These are phyloP conservation scores for Sclerotinia subarctica DNA, from an alignment of 2,329 filamentous ascomycete species.

Conservation along the genomic window DNA sequence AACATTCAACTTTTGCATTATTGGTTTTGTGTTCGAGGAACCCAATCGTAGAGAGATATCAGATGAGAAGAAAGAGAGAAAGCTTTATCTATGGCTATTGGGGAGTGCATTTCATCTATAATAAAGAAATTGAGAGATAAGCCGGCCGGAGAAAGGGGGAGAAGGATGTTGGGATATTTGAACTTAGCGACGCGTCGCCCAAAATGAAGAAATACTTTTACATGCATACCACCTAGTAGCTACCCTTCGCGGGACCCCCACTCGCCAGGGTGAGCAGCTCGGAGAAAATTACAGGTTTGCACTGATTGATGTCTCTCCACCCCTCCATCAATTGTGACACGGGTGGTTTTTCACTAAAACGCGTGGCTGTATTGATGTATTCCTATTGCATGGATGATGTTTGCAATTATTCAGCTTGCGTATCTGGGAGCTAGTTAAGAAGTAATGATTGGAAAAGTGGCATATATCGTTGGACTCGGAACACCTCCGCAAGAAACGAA, in stretches of 20 bases:
- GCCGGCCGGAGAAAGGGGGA: background rate
- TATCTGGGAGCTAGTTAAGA: background rate
- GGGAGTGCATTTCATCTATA: background rate
- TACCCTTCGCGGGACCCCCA: background rate
- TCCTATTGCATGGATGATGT: background rate
- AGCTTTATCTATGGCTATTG: background rate
- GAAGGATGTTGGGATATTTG: background rate
- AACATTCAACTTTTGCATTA: background rate
- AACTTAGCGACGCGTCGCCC: background rate
- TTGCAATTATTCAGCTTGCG: background rate
- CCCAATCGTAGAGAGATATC: background rate
- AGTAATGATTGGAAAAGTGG: background rate
- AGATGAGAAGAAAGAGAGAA: background rate
- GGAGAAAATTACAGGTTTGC: background rate
- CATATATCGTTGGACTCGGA: background rate
- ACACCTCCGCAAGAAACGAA: background rate
- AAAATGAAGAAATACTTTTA: background rate
- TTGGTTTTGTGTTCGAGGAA: background rate
- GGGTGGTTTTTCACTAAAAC: too few relatives aligned
- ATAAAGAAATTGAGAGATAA: background rate
- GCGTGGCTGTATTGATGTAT: background rate
- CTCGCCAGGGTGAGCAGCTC: background rate
- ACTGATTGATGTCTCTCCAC: slow-evolving; percentile 15
- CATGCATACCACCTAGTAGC: background rate
- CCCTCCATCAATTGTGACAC: background rate